Evolutionary conservation across 441 rosid genomes (phyloP).

Genomic region (Caryocar brasiliense): DNA sequence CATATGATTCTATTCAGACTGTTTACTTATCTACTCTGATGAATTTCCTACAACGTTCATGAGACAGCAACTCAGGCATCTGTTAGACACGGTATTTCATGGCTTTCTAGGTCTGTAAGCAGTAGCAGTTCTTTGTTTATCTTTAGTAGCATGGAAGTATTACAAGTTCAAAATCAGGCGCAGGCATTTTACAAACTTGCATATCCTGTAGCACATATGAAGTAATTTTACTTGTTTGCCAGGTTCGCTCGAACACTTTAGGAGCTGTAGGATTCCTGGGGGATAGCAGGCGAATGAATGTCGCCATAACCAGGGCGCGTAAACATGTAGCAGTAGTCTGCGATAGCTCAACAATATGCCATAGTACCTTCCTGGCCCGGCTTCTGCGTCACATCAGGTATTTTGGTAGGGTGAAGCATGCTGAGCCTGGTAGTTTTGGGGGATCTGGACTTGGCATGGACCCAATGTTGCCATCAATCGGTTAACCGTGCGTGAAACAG

Average conservation of each 20-base stretch:
- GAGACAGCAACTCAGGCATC: no score
- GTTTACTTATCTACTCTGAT: no score
- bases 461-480: slow-evolving; percentile 84
- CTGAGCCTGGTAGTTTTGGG: slow-evolving; percentile 72
- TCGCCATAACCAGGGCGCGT: slow-evolving; percentile 86
- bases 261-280: slow-evolving; percentile 97
- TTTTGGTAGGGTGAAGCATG: slow-evolving; percentile 79
- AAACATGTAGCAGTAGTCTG: slow-evolving; percentile 86
- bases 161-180: no score
- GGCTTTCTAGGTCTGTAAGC: no score
- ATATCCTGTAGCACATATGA: no score
- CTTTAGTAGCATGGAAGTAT: no score
- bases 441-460: slow-evolving; percentile 88
- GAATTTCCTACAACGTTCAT: no score
- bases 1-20: no score
- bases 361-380: slow-evolving; percentile 81
- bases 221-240: slow-evolving; percentile 1
- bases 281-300: slow-evolving; percentile 87
- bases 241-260: slow-evolving; percentile 87
- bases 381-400: slow-evolving; percentile 83
- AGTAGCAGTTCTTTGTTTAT: no score
- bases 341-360: slow-evolving; percentile 93
- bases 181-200: no score
- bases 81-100: no score
- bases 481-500: slow-evolving; percentile 26